Percentiles rank a stretch among this genome's conserved stretches.
Evolutionary conservation across 352 stramenopile genomes (phyloP).

Genomic region (Globisporangium perplexum): DNA sequence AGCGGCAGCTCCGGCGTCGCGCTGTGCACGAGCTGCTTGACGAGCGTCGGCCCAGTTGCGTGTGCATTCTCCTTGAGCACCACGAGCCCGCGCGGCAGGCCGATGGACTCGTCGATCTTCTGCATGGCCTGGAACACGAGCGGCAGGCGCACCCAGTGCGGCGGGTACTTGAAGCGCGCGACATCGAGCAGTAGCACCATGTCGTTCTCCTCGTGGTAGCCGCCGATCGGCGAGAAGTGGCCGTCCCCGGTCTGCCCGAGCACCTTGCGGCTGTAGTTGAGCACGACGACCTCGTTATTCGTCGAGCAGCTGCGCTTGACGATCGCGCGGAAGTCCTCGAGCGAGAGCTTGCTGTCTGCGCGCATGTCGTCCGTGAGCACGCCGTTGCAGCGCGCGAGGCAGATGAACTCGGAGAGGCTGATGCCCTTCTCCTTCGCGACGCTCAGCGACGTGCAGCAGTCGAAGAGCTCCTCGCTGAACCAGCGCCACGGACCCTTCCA

Average conservation of each 20-base stretch:
- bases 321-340: conserved; percentile 48
- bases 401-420: conserved; percentile 65
- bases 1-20: conserved; percentile 22
- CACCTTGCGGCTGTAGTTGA: conserved; percentile 90
- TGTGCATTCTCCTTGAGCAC: conserved; percentile 28
- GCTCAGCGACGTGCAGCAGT: conserved; percentile 71
- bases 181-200: conserved; percentile 96
- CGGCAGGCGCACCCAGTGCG: conserved; percentile 72
- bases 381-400: conserved; percentile 56
- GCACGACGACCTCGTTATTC: conserved; percentile 84
- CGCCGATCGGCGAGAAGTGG: conserved; percentile 96
- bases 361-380: conserved; percentile 41
- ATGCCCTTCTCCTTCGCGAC: conserved; percentile 73
- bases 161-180: conserved; percentile 95
- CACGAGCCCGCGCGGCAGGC: conserved; percentile 18
- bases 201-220: conserved; percentile 89
- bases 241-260: conserved; percentile 93
- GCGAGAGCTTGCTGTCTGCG: conserved; percentile 40
- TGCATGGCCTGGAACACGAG: conserved; percentile 51
- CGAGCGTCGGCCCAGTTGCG: conserved; percentile 30
- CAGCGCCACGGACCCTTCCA: conserved; percentile 81
- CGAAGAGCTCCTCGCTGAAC: conserved; percentile 82
- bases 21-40: conserved; percentile 42
- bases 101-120: conserved; percentile 33
- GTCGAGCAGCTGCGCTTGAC: conserved; percentile 71